Conservation (phyloP, 148 eudicot genomes). For the Pharnaceum exiguum region DNA sequence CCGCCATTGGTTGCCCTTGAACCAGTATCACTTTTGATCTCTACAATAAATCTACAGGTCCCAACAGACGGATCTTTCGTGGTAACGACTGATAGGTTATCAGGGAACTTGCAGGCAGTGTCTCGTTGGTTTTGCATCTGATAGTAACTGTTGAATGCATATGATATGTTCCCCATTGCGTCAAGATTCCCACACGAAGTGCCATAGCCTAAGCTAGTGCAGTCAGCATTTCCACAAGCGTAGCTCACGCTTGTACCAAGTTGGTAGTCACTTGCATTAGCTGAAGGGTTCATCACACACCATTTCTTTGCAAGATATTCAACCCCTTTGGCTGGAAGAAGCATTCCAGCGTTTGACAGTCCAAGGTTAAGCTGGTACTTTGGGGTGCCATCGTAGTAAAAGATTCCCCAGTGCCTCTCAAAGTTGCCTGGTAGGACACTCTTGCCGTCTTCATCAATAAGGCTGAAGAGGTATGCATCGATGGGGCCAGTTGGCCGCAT, state of each 20-base stretch:
- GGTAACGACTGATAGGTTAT: conserved; percentile 38
- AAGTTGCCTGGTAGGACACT: conserved; percentile 33
- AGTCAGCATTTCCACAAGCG: conserved; percentile 64
- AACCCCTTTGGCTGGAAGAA: conserved; percentile 46
- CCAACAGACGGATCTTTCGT: conserved; percentile 55
- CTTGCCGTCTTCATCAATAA: conserved; percentile 33
- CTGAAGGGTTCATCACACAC: conserved; percentile 59
- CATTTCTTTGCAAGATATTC: conserved; percentile 38
- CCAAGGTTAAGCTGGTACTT: conserved; percentile 44
- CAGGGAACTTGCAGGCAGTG: conserved; percentile 58
- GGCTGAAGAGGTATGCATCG: conserved; percentile 32
- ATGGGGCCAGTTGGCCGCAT: conserved; percentile 36
- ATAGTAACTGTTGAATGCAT: conserved; percentile 54
- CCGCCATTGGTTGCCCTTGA: conserved; percentile 4
- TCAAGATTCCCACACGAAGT: conserved; percentile 50
- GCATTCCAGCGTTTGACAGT: conserved; percentile 21
- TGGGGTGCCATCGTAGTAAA: conserved; percentile 31
- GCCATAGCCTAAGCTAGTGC: conserved; percentile 69
- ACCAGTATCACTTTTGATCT: conserved; percentile 31
- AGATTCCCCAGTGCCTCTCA: conserved; percentile 39
- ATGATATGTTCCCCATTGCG: conserved; percentile 40
- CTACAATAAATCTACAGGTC: conserved; percentile 48
- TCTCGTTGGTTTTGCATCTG: conserved; percentile 56
- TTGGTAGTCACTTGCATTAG: conserved; percentile 41
- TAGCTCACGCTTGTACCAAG: conserved; percentile 50